phyloP scores from a whole-genome alignment of 495 filamentous ascomycete genomes.

The Articulospora tetracladia region DNA sequence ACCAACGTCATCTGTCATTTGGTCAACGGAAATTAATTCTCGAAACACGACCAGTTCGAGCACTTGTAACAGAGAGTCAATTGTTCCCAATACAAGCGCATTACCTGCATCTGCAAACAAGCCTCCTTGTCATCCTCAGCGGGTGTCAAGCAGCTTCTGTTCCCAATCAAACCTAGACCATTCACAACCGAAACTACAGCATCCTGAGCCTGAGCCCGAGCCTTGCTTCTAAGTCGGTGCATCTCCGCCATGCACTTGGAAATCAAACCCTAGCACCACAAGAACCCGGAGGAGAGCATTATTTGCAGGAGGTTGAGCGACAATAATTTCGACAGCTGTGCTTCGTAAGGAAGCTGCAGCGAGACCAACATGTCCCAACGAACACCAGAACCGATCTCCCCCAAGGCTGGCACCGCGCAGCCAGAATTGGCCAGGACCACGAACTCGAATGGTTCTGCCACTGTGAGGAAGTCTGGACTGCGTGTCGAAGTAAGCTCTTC shows the following conservation, averaged over 20 bases:
- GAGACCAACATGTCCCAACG: conserved; percentile 26
- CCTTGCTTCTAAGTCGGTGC: background rate
- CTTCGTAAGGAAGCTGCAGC: background rate
- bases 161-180: background rate
- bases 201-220: background rate
- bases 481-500: conserved; percentile 9
- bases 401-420: conserved; percentile 26
- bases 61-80: too few relatives aligned
- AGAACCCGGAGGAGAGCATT: background rate
- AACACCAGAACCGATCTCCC: conserved; percentile 29
- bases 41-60: background rate
- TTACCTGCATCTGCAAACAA: too few relatives aligned
- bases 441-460: conserved; percentile 17
- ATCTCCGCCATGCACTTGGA: background rate
- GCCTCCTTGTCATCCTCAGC: too few relatives aligned
- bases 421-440: conserved; percentile 13
- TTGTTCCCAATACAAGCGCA: too few relatives aligned
- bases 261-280: background rate
- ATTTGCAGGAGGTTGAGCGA: background rate
- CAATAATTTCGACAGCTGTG: background rate
- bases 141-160: too few relatives aligned
- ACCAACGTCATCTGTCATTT: conserved; percentile 1
- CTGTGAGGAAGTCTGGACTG: conserved; percentile 12
- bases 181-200: background rate
- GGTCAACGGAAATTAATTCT: background rate